These are phyloP conservation scores for Allium fistulosum DNA, from an alignment of 106 monocot species.

Conservation along the genomic window DNA sequence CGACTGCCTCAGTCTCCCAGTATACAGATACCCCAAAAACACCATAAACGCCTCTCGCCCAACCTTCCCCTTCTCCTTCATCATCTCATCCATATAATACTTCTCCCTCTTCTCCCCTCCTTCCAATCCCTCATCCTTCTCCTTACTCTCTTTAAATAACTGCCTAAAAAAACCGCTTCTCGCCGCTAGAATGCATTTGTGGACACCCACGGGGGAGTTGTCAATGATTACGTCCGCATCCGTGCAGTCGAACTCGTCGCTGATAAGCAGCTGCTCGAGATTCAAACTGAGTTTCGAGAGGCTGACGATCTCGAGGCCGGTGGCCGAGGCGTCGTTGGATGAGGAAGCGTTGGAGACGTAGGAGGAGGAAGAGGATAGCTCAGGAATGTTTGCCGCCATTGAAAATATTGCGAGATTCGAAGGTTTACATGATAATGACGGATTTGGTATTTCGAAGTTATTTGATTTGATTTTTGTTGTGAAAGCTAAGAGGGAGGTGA, in stretches of 20 bases:
- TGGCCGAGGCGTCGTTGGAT: constrained; percentile 1
- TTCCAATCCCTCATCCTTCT: neutral
- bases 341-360: constrained; percentile 47
- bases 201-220: constrained; percentile 46
- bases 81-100: constrained; percentile 55
- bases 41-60: constrained; percentile 74
- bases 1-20: constrained; percentile 63
- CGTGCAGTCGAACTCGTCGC: constrained; percentile 64
- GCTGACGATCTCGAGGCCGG: constrained; percentile 48
- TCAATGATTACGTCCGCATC: constrained; percentile 78
- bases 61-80: constrained; percentile 30
- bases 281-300: constrained; percentile 58
- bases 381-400: constrained; percentile 25
- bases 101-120: constrained; percentile 19
- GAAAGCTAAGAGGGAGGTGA: constrained; percentile 4
- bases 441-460: too few species aligned
- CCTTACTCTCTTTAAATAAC: constrained; percentile 14
- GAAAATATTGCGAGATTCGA: neutral
- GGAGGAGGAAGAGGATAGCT: constrained; percentile 53
- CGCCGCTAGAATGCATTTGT: constrained; percentile 78
- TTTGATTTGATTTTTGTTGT: neutral
- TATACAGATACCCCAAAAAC: constrained; percentile 73
- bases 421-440: neutral
- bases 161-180: constrained; percentile 60
- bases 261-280: constrained; percentile 65